Evolutionary conservation across 2,329 filamentous ascomycete genomes (phyloP).

Genomic region (Fusarium siculi): DNA sequence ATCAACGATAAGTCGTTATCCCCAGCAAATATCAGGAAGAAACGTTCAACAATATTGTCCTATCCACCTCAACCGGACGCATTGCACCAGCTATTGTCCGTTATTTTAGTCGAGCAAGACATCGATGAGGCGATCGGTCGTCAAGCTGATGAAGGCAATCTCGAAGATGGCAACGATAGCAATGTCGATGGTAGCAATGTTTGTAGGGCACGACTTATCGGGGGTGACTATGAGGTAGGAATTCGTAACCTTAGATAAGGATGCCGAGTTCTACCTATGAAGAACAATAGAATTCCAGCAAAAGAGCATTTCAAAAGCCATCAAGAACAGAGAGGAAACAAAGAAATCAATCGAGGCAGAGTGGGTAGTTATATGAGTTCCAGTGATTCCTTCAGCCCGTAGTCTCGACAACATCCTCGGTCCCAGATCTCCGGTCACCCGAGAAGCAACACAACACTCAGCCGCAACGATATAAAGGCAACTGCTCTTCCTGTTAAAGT

Average conservation of each 20-base stretch:
- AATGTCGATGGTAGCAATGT: background rate
- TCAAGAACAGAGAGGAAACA: background rate
- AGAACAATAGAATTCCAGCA: background rate
- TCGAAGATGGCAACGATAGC: background rate
- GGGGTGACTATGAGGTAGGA: too few species aligned
- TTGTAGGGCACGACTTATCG: background rate
- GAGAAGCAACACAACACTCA: background rate
- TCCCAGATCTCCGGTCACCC: background rate
- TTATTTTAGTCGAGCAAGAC: background rate
- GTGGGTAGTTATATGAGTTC: background rate
- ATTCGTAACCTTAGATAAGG: background rate
- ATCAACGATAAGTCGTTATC: background rate
- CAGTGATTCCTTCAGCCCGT: background rate
- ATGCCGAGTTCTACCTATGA: background rate
- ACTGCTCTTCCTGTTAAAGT: fast-evolving
- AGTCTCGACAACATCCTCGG: conserved; percentile 7
- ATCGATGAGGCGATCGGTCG: background rate
- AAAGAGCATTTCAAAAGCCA: background rate
- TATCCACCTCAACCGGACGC: background rate
- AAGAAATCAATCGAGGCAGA: background rate
- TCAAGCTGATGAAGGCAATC: background rate
- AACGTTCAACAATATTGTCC: background rate
- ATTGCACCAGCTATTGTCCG: background rate
- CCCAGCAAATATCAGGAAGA: background rate
- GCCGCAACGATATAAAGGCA: background rate